phyloP scores from a whole-genome alignment of 2,329 filamentous ascomycete species.

The Hymenoscyphus occultus region DNA sequence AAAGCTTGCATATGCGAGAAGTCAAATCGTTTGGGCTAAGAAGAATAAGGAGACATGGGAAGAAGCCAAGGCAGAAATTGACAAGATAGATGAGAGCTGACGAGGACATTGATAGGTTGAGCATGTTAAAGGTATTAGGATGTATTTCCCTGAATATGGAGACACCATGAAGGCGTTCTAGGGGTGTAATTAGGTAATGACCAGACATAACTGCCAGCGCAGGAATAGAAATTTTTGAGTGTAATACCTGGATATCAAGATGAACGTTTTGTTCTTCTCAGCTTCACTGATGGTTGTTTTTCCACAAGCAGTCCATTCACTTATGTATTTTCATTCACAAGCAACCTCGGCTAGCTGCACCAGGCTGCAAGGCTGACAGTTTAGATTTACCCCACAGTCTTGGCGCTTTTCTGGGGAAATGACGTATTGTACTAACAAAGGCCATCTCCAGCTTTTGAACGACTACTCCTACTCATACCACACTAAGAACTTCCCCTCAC shows the following conservation, averaged over 20 bases:
- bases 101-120: constrained; percentile 11
- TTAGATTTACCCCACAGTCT: background rate
- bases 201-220: constrained; percentile 19
- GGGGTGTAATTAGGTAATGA: constrained; percentile 19
- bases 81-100: constrained; percentile 57
- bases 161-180: constrained; percentile 3
- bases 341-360: background rate
- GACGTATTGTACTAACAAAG: background rate
- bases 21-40: constrained; percentile 72
- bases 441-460: background rate
- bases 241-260: background rate
- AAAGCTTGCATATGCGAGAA: constrained; percentile 68
- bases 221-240: constrained; percentile 16
- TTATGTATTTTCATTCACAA: no score
- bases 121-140: constrained; percentile 15
- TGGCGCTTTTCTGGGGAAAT: constrained; percentile 6
- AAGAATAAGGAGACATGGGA: constrained; percentile 72
- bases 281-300: background rate
- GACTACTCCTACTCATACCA: background rate
- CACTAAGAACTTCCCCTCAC: constrained; percentile 2
- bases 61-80: constrained; percentile 66
- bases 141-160: constrained; percentile 19
- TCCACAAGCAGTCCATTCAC: background rate
- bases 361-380: background rate
- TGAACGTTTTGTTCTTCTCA: background rate